Base-by-base conservation (phyloP, 2,329 filamentous ascomycete species). In the Aspergillus sp. region DNA sequence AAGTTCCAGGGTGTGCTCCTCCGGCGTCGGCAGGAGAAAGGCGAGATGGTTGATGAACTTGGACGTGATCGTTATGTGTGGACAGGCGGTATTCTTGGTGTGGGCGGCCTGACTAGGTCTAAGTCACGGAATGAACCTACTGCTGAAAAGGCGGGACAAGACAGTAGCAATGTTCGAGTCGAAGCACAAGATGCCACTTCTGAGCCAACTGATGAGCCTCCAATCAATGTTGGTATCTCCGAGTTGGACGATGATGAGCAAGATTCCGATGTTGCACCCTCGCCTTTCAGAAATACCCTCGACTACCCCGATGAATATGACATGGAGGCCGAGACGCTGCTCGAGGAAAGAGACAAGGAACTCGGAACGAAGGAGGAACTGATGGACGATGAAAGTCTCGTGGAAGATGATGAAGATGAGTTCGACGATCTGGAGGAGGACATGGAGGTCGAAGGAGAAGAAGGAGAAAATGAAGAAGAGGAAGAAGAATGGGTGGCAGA, bases 1-100 rank as follows among this genome's bases (percentile, higher is more conserved):
- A 77, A 74, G 52, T 71, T 76, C 54, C 78, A 81, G 63, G 76
- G 72, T 23, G 65, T 74, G 30, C 65, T 80, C n/a, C 70, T 80
- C 45, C 76, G 77, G 10, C 59, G 67, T 49, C 72, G 67, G 19
- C 64, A 72, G 38, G 65, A 71, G 51, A 64, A 66, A 57, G 59
- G 66, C 3, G 68, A 74, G 49, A 56, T 59, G 15, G 47, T 57
- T 5, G 23, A 60, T 23, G 41, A 57, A 36, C 45, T 62, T 45
- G 60, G 55, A 38, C 47, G 53, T 23, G 60, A 69, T 7, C 62
- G 63, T 55, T 70, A 68, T n/a, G 70, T 72, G 5, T 75, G 73
- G 73, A 75, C 73, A n/a, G 73, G 73, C 12, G 74, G 74, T 48
- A 61, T 76, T 48, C 67, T 75, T 5, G 72, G 72, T 7, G 65